These are phyloP conservation scores for Globisporangium sylvaticum DNA, from an alignment of 352 stramenopile species.

Conservation along the genomic window DNA sequence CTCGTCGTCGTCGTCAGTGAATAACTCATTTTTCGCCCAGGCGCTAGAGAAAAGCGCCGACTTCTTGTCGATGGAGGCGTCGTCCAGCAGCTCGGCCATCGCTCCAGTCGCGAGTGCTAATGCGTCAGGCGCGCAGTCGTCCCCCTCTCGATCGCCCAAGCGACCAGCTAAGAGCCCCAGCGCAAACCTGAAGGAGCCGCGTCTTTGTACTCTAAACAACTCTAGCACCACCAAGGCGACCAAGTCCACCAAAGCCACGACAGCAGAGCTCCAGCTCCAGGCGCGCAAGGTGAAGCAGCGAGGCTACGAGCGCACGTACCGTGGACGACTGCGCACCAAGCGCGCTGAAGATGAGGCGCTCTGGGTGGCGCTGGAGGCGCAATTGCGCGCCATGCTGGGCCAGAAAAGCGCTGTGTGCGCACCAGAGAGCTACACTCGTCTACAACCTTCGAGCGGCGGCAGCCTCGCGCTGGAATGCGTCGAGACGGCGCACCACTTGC, in stretches of 20 bases:
- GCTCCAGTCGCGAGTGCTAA: not conserved
- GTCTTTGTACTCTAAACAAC: not conserved
- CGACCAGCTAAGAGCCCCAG: not conserved
- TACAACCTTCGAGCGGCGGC: not conserved
- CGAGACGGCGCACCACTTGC: not conserved
- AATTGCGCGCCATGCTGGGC: conserved; percentile 1
- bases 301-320: conserved; percentile 16
- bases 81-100: not conserved
- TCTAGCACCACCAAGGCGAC: not conserved
- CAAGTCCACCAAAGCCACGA: not conserved
- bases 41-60: not conserved
- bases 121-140: not conserved
- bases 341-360: not conserved
- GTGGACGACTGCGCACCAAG: conserved; percentile 5
- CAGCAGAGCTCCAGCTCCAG: not conserved
- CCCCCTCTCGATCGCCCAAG: not conserved
- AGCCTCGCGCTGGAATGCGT: not conserved
- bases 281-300: conserved; percentile 12
- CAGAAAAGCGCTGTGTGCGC: not conserved
- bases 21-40: not conserved
- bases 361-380: conserved; percentile 6
- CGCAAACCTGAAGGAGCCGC: not conserved
- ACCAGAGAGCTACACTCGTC: not conserved
- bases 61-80: not conserved
- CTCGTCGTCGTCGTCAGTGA: not conserved